phyloP scores from a whole-genome alignment of 805 yeast species.

The Yarrowia sp. region DNA sequence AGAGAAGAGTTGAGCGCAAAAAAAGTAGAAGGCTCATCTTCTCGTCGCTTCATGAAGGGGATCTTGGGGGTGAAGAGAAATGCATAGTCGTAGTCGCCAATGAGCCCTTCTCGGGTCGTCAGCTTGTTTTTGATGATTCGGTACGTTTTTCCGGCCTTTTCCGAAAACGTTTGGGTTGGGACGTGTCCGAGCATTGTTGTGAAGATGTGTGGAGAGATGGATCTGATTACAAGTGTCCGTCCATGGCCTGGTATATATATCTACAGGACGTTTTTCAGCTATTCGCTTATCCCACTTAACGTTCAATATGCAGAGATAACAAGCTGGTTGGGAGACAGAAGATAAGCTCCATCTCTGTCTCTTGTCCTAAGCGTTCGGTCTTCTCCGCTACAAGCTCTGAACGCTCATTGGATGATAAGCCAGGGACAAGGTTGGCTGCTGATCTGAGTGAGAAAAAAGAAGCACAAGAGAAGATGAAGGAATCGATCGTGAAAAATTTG shows the following conservation, averaged over 20 bases:
- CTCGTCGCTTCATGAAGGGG: constrained; percentile 56
- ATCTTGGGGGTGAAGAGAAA: constrained; percentile 76
- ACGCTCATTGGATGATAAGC: constrained; percentile 4
- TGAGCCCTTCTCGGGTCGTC: constrained; percentile 73
- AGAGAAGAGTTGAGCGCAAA: constrained; percentile 76
- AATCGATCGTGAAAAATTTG: neutral
- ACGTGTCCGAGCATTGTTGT: constrained; percentile 6
- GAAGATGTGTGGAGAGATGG: neutral
- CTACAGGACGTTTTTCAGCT: too few relatives aligned
- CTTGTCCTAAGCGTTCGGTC: neutral
- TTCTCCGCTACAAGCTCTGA: neutral
- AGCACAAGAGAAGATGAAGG: neutral
- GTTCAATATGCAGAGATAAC: constrained; percentile 12
- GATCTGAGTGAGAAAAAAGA: neutral
- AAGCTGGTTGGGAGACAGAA: neutral
- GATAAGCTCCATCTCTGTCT: neutral
- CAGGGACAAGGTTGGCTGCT: neutral
- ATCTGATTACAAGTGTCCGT: neutral
- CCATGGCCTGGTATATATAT: too few relatives aligned
- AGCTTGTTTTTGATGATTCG: constrained; percentile 35
- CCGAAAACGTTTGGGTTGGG: neutral
- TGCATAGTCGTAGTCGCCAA: constrained; percentile 86
- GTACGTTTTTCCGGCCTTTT: neutral
- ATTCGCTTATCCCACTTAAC: neutral
- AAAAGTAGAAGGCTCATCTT: constrained; percentile 66